phyloP scores from a whole-genome alignment of 176 grass and related monocot species.

The Cymbopogon citratus region DNA sequence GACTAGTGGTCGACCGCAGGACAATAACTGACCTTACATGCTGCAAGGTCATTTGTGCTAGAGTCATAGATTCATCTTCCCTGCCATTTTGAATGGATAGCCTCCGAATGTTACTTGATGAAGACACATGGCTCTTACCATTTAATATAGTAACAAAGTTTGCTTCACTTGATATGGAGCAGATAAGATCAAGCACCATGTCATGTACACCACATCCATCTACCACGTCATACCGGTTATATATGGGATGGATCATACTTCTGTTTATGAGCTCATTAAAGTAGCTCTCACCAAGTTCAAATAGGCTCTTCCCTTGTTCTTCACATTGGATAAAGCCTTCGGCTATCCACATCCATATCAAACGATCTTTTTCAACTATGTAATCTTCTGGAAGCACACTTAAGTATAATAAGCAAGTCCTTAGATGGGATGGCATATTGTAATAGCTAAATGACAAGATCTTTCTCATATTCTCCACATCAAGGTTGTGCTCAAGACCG shows the following conservation, averaged over 20 bases:
- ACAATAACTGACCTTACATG: too few species aligned
- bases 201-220: background rate
- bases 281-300: background rate
- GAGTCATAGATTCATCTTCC: too few species aligned
- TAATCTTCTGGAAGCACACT: too few species aligned
- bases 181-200: background rate
- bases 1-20: too few species aligned
- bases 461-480: background rate
- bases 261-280: background rate
- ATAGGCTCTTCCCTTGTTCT: background rate
- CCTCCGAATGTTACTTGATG: too few species aligned
- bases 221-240: fast-evolving
- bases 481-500: background rate
- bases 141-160: background rate
- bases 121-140: too few species aligned
- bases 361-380: background rate
- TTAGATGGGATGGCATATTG: background rate
- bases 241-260: background rate
- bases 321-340: background rate
- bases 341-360: background rate
- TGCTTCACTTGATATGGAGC: background rate
- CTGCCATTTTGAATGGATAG: too few species aligned
- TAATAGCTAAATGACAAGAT: background rate
- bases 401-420: background rate
- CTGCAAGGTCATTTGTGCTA: too few species aligned